Base-by-base conservation (phyloP, 2,329 filamentous ascomycete species). In the Aureobasidium subglaciale region DNA sequence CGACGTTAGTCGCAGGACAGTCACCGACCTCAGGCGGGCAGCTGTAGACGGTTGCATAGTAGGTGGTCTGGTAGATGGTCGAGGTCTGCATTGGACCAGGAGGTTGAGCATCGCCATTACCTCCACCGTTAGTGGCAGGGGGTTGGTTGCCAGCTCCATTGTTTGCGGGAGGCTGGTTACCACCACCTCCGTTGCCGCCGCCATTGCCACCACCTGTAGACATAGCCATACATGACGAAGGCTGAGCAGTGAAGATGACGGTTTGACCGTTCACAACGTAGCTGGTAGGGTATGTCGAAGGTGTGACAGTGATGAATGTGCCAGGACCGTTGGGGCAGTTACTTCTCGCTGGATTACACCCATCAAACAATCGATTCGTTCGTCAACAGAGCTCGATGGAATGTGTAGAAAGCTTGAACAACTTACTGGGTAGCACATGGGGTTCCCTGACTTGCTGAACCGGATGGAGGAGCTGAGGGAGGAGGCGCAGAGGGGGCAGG, bases 11-110 rank as follows among this genome's bases (percentile, higher is more conserved):
- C 8, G 64, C 64, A 24, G 68, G 68, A 57, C 70, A 72, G 59
- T 64, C 60, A 34, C 64, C 65, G 16, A 68, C 65, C 43, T 60
- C 63, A 34, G 67, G 62, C 20, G 64, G 65, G 60, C 69, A 70
- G 60, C 68, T 63, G 46, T 55, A 54, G 37, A 49, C 13, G 15
- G 59, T 60, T 18, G 55, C 38, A 24, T n/a, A n/a, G n/a, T n/a
- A n/a, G n/a, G n/a, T n/a, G n/a, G n/a, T n/a, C n/a, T n/a, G 52
- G 48, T 55, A 56, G 48, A 59, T 30, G 46, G 58, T 55, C n/a
- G 25, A 29, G 11, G 50, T 56, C 30, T 38, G 20, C n/a, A n/a
- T n/a, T 27, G 56, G 48, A 13, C 29, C 37, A 34, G n/a, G n/a
- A n/a, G n/a, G n/a, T n/a, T n/a, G n/a, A n/a, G n/a, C n/a, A n/a